Evolutionary conservation across 2,329 filamentous ascomycete species (phyloP), one percentile per base, ranked within the genome.

Genomic region (Pyrenophora seminiperda): DNA sequence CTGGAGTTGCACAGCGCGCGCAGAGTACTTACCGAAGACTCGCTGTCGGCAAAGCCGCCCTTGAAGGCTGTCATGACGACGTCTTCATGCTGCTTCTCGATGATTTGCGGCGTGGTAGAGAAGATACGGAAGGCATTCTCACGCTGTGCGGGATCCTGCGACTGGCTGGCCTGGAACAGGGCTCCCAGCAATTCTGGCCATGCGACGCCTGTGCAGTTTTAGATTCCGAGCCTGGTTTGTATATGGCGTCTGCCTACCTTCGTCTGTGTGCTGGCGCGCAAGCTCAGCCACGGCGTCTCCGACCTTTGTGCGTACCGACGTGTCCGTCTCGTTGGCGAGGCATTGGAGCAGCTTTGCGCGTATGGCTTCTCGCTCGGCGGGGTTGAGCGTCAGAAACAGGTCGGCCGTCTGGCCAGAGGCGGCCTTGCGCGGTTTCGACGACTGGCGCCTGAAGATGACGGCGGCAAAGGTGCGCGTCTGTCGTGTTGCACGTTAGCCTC

Each of bases 231-330:
- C 2, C 10, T 43, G 15, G 4, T 7, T 15, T 18, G 9, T 30
- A 27, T 18, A 42, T 41, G 24, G 19, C 9, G 13, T 15, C 10
- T 37, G 78, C 86, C 73, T 81, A 96, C 91, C 87, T 67, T 89
- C 91, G 66, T 97, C 94, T 36, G 90, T 89, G 75, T 97, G 97
- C 77, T 99, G 91, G 67, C 94, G 86, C 36, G 93, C 94, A 53
- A 99, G 82, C 76, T 99, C 94, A 18, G 94, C 94, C 55, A 97
- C 89, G n/a, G 93, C 91, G 76, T 99, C 94, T 64, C 92, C 94
- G 70, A 97, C 89, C 76, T 99, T 99, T 78, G 96, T 94, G 66
- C 94, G 83, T 38, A 96, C 89, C 31, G 83, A 79, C 54, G 86
- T 83, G 55, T 89, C 83, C 17, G 83, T 78, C 76, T 97, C 94